Base-by-base conservation (phyloP, 1,139 yeast species). In the Lodderomyces metapsilosis region DNA sequence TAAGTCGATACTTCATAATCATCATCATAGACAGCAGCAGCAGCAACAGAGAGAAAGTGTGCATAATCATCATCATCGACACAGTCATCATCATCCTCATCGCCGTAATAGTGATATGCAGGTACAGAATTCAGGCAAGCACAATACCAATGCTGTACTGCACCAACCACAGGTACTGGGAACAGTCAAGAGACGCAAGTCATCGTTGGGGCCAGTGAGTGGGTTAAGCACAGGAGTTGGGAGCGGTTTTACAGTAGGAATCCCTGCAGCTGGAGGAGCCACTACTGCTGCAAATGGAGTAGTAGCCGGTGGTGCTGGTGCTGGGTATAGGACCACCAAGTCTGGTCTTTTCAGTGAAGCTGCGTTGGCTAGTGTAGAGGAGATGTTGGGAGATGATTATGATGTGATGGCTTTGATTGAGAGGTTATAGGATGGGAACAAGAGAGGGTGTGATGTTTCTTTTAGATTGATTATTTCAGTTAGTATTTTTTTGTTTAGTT, bases 301-400 rank as follows among this genome's bases (percentile, higher is more conserved):
- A 16, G 31, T 12, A n/a, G 16, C 12, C 6, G 17, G 20, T 11
- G 23, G 21, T 20, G 21, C 15, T 15, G 10, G 91, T 2, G 91
- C 32, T 54, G 89, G 89, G 5, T 68, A 80, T 51, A 67, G 91
- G 47, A 79, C 84, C 11, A 85, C 94, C 1, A 84, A 79, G 52
- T 78, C 80, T 49, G 94, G 94, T 4, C 65, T 85, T 45, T 84
- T 84, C 58, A 82, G 84, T 56, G 91, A 84, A 56, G 78, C 78
- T 47, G 82, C 88, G 1, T 62, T 85, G 52, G 79, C 82, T 8
- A 85, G 82, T 52, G 86, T 84, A 31, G 92, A 84, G 53, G 87
- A 80, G 51, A 66, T 68, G 8, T 58, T 76, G 39, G 78, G 76
- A 16, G 77, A 70, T 39, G 76, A 71, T 51, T 59, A 61, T 43